phyloP scores from a whole-genome alignment of 108 stramenopile genomes.

The Ochromonas danica region DNA sequence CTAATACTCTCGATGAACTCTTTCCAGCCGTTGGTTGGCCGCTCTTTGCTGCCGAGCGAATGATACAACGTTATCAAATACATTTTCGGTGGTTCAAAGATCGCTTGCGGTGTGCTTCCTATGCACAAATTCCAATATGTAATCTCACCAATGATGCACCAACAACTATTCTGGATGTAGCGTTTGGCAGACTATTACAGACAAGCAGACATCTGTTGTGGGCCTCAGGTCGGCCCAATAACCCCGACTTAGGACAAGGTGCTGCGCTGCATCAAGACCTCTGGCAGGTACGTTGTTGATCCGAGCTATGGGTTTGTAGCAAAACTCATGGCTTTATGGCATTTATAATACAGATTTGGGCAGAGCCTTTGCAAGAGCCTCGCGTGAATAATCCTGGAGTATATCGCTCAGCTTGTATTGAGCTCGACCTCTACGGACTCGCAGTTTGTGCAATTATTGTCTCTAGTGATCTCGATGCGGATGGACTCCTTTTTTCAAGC shows the following conservation, averaged over 20 bases:
- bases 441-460: slow-evolving; percentile 82
- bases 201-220: slow-evolving; percentile 84
- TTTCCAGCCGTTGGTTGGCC: slow-evolving; percentile 89
- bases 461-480: slow-evolving; percentile 27
- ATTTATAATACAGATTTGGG: slow-evolving; percentile 37
- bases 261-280: neutral
- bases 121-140: slow-evolving; percentile 72
- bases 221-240: slow-evolving; percentile 63
- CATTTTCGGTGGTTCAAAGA: slow-evolving; percentile 56
- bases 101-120: slow-evolving; percentile 3
- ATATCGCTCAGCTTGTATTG: slow-evolving; percentile 86
- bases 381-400: slow-evolving; percentile 61
- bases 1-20: slow-evolving; percentile 68
- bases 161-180: slow-evolving; percentile 71
- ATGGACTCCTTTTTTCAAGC: neutral
- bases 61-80: slow-evolving; percentile 66
- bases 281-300: too few relatives aligned
- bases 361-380: slow-evolving; percentile 19
- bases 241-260: neutral
- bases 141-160: slow-evolving; percentile 78
- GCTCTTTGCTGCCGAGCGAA: slow-evolving; percentile 71
- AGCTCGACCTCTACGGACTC: slow-evolving; percentile 81
- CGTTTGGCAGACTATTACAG: slow-evolving; percentile 68
- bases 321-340: too few relatives aligned
- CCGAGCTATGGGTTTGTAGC: too few relatives aligned